These are phyloP conservation scores for Cladosporium colombiae DNA, from an alignment of 2,329 filamentous ascomycete species.

Conservation along the genomic window DNA sequence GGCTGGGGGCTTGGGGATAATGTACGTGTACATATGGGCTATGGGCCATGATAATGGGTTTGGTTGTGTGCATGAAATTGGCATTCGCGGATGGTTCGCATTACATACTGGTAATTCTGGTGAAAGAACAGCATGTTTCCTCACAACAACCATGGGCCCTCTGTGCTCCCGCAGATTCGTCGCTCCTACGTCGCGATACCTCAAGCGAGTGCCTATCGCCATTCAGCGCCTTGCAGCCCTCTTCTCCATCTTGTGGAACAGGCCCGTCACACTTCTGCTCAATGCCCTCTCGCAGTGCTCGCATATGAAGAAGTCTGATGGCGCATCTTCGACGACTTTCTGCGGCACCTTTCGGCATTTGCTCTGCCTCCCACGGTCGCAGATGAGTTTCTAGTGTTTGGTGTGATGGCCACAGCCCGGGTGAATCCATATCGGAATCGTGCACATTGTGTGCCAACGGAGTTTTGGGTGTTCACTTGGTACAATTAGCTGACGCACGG, in stretches of 20 bases:
- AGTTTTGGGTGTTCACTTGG: not conserved
- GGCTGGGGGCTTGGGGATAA: not conserved
- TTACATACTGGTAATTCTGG: conserved; percentile 2
- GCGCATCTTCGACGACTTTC: not conserved
- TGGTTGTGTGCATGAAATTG: conserved; percentile 1
- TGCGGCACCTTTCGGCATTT: not conserved
- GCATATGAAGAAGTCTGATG: not conserved
- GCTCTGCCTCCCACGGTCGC: not conserved
- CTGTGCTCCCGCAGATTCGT: not conserved
- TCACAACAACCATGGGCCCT: not conserved
- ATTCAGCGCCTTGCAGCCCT: not conserved
- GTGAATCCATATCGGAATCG: conserved; percentile 1
- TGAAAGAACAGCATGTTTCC: conserved; percentile 5
- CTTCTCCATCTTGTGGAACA: not conserved
- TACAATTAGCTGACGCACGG: not conserved
- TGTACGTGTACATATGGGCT: not conserved
- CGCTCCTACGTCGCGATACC: no score
- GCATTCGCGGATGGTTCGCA: not conserved
- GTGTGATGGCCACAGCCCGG: conserved; percentile 12
- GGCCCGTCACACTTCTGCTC: not conserved
- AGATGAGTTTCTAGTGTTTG: not conserved
- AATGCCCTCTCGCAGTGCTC: not conserved
- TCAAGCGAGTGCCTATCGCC: not conserved
- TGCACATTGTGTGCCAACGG: not conserved
- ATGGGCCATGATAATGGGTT: not conserved